Evolutionary conservation across 1,139 yeast genomes (phyloP).

Genomic region (Entelexis paramagnoliae): DNA sequence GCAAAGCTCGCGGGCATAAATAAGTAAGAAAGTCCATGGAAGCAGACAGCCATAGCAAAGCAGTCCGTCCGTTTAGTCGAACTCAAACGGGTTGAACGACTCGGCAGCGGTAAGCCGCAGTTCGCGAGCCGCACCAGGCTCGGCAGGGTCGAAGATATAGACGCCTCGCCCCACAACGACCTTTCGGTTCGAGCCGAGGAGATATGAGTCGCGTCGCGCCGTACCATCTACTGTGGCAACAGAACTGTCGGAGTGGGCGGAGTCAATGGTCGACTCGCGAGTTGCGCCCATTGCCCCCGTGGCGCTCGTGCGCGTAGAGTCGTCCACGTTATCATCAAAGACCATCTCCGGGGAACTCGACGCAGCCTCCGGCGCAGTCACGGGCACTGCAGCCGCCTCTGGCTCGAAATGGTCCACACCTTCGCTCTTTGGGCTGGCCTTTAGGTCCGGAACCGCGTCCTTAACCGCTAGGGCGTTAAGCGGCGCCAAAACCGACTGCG

Average conservation of each 20-base stretch:
- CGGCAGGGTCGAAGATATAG: conserved; percentile 20
- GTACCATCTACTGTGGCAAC: not conserved
- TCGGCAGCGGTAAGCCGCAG: conserved; percentile 16
- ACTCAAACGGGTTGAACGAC: conserved; percentile 22
- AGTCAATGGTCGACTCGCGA: conserved; percentile 1
- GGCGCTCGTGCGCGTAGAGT: not conserved
- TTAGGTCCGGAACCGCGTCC: not conserved
- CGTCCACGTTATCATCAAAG: not conserved
- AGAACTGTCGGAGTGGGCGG: not conserved
- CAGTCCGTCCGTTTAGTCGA: too few relatives aligned
- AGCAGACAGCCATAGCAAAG: too few relatives aligned
- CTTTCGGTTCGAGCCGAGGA: conserved; percentile 13
- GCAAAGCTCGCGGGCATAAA: too few relatives aligned
- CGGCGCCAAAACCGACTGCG: not conserved
- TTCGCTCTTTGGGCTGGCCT: not conserved
- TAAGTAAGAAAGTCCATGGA: too few relatives aligned
- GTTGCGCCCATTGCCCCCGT: not conserved
- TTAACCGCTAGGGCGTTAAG: not conserved
- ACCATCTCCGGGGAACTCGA: not conserved
- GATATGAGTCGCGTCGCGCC: not conserved
- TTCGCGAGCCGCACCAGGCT: not conserved
- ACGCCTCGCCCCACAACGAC: conserved; percentile 21
- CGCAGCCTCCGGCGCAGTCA: not conserved
- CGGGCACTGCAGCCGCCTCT: not conserved
- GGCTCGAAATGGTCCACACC: not conserved